phyloP scores from a whole-genome alignment of 139 green algal species.

The Tetradesmus lagerheimii region DNA sequence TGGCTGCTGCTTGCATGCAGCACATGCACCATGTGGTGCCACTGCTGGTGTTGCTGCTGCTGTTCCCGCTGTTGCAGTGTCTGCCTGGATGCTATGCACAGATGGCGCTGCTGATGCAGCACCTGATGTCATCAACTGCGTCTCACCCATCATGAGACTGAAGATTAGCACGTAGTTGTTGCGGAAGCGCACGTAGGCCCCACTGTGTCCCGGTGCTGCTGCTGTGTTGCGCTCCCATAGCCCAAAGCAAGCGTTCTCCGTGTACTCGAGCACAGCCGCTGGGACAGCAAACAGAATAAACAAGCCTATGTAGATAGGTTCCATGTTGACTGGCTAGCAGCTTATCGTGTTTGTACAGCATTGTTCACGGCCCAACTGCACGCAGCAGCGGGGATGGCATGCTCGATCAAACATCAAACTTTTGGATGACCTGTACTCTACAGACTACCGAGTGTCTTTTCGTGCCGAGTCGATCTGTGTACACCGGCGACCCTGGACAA shows the following conservation, averaged over 20 bases:
- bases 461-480: too few species aligned
- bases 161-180: conserved; percentile 97
- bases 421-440: too few species aligned
- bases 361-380: background rate
- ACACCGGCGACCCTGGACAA: background rate
- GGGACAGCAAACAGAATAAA: conserved; percentile 28
- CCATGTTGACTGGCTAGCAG: background rate
- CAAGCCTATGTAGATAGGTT: background rate
- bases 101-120: too few species aligned
- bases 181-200: conserved; percentile 70
- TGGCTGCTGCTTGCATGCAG: background rate
- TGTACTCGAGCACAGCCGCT: conserved; percentile 29
- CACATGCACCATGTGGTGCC: background rate
- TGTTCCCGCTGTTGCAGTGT: background rate
- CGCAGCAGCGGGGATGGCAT: background rate
- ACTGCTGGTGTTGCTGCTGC: background rate
- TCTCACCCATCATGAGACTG: conserved; percentile 96
- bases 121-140: background rate
- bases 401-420: background rate
- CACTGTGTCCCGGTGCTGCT: background rate
- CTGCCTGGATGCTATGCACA: background rate
- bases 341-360: background rate
- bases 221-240: conserved; percentile 8
- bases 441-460: too few species aligned
- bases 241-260: conserved; percentile 37